A percentile compares a stretch with the other conserved stretches of the same genome.
phyloP scores from a whole-genome alignment of 805 yeast genomes.

The Wickerhamiella azymoides region DNA sequence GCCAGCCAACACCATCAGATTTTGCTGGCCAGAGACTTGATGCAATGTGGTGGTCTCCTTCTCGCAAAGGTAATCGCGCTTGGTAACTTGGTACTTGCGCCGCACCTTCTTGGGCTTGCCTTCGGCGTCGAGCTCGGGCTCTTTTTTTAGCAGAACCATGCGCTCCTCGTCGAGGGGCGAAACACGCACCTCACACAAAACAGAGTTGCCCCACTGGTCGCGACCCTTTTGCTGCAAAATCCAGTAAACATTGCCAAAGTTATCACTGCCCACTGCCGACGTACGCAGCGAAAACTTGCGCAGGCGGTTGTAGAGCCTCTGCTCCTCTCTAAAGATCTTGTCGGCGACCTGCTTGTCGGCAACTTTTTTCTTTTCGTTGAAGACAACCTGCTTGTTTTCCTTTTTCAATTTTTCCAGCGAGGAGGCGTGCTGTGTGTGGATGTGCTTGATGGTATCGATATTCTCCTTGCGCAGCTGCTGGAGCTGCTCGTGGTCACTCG shows the following conservation, averaged over 20 bases:
- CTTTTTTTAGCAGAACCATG: constrained; percentile 1
- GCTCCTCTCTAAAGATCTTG: constrained; percentile 21
- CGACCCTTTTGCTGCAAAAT: constrained; percentile 24
- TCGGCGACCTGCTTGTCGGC: constrained; percentile 19
- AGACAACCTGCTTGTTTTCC: constrained; percentile 3
- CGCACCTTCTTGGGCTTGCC: constrained; percentile 7
- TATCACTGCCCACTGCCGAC: constrained; percentile 24
- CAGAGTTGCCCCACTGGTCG: constrained; percentile 26
- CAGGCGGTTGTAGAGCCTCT: constrained; percentile 18
- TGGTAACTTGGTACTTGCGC: not conserved
- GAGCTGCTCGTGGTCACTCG: constrained; percentile 22
- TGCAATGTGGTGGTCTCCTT: constrained; percentile 12
- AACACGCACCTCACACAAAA: constrained; percentile 20
- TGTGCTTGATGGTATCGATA: constrained; percentile 20
- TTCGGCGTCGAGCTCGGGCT: not conserved
- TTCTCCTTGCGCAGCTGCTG: constrained; percentile 18
- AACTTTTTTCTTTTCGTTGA: constrained; percentile 14
- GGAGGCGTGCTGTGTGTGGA: constrained; percentile 16
- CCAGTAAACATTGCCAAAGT: constrained; percentile 27
- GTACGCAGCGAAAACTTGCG: constrained; percentile 24
- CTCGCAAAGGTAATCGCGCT: constrained; percentile 5
- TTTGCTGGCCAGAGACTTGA: constrained; percentile 18
- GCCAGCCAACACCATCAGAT: constrained; percentile 16
- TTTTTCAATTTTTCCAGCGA: constrained; percentile 15
- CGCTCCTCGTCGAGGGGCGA: constrained; percentile 12